These are phyloP conservation scores for Buxus sempervirens DNA, from an alignment of 164 flowering plant species.

Conservation along the genomic window DNA sequence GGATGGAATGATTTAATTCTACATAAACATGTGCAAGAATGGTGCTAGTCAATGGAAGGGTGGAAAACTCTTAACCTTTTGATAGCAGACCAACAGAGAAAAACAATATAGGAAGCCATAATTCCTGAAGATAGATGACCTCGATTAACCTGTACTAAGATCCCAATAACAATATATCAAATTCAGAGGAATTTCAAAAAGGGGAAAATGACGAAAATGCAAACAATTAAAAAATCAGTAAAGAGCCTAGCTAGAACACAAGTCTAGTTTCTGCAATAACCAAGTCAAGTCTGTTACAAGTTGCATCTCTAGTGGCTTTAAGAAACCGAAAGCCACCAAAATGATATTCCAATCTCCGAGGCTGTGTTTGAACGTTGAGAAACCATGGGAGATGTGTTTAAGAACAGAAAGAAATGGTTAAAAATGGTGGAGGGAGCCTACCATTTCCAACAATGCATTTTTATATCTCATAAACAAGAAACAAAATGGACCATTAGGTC, in stretches of 20 bases:
- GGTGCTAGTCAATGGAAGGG: not conserved
- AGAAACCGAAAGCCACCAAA: not conserved
- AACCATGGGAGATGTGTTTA: no score
- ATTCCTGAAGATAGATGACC: slow-evolving; percentile 90
- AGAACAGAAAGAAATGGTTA: no score
- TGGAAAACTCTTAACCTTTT: slow-evolving; percentile 50
- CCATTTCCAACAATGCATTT: no score
- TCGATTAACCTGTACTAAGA: slow-evolving; percentile 60
- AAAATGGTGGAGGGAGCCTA: no score
- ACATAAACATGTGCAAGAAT: not conserved
- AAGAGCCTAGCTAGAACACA: not conserved
- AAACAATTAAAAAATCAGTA: not conserved
- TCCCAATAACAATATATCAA: slow-evolving; percentile 4
- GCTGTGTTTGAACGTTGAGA: no score
- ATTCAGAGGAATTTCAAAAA: not conserved
- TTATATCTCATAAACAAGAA: no score
- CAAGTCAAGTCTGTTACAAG: not conserved
- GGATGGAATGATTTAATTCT: not conserved
- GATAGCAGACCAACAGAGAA: slow-evolving; percentile 92
- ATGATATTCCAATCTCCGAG: no score
- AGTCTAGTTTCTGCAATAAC: not conserved
- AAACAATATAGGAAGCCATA: slow-evolving; percentile 80
- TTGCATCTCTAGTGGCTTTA: not conserved
- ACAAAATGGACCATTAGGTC: no score
- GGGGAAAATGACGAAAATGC: no score